Evolutionary conservation across 2,329 filamentous ascomycete species (phyloP).

Genomic region (Penicillium sp.): DNA sequence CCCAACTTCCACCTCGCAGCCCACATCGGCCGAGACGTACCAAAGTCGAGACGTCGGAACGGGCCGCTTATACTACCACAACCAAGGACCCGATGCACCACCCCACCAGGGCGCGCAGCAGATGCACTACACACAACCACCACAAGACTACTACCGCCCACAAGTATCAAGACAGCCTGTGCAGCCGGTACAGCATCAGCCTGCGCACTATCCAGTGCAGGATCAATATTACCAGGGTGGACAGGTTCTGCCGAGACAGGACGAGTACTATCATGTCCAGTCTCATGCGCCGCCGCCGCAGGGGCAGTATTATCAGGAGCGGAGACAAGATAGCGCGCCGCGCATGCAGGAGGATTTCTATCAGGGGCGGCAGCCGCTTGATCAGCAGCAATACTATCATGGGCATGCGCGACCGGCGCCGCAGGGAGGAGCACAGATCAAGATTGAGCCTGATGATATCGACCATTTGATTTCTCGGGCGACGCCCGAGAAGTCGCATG

Average conservation of each 20-base stretch:
- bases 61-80: constrained; percentile 1
- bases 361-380: not conserved
- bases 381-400: not conserved
- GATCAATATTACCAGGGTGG: not conserved
- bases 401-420: not conserved
- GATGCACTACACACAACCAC: not conserved
- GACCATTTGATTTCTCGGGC: not conserved
- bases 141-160: not conserved
- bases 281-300: not conserved
- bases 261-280: not conserved
- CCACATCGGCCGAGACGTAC: not conserved
- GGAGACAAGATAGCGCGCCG: not conserved
- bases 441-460: not conserved
- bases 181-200: not conserved
- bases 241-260: not conserved
- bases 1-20: not conserved
- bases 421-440: not conserved
- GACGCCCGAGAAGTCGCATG: not conserved
- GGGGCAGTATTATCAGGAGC: not conserved
- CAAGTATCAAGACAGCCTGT: not conserved
- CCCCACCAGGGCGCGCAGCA: not conserved
- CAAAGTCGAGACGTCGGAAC: constrained; percentile 1
- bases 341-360: not conserved
- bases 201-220: not conserved
- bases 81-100: not conserved